phyloP scores from a whole-genome alignment of 371 early-diverging fungal genomes.

The Rhizopus sp. region DNA sequence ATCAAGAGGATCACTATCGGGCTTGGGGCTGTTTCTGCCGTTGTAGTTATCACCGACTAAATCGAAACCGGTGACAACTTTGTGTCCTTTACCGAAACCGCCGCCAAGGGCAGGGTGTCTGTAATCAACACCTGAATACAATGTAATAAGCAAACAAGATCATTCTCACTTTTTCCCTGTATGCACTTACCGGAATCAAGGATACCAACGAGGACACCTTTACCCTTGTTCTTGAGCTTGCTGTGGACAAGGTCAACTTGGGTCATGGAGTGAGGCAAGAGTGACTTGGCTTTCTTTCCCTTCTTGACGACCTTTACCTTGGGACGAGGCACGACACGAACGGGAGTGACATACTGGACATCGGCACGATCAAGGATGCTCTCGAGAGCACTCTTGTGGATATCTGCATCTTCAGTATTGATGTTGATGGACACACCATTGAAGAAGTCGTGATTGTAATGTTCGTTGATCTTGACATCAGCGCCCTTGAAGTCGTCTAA shows the following conservation, averaged over 20 bases:
- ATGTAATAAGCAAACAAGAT: background rate
- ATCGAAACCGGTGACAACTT: constrained; percentile 63
- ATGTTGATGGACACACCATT: constrained; percentile 36
- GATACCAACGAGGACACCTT: constrained; percentile 73
- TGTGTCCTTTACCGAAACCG: constrained; percentile 62
- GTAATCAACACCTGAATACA: constrained; percentile 54
- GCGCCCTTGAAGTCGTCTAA: constrained; percentile 26
- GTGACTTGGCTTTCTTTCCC: constrained; percentile 8
- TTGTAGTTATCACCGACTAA: constrained; percentile 57
- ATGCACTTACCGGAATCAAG: constrained; percentile 62
- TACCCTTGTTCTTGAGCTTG: constrained; percentile 54
- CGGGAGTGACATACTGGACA: constrained; percentile 35
- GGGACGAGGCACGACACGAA: constrained; percentile 31
- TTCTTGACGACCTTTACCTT: constrained; percentile 6
- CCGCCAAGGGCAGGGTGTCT: constrained; percentile 75
- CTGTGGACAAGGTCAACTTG: constrained; percentile 46
- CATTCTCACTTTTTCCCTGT: constrained; percentile 10
- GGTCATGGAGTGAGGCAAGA: constrained; percentile 42
- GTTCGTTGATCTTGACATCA: constrained; percentile 26
- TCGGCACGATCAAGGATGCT: constrained; percentile 24
- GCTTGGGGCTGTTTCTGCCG: constrained; percentile 32
- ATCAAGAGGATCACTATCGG: constrained; percentile 44
- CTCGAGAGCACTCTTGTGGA: constrained; percentile 18
- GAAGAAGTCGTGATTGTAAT: constrained; percentile 36
- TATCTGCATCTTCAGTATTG: constrained; percentile 15